These are phyloP conservation scores for Paecilomyces formosus DNA, from an alignment of 2,329 filamentous ascomycete genomes.

Conservation along the genomic window DNA sequence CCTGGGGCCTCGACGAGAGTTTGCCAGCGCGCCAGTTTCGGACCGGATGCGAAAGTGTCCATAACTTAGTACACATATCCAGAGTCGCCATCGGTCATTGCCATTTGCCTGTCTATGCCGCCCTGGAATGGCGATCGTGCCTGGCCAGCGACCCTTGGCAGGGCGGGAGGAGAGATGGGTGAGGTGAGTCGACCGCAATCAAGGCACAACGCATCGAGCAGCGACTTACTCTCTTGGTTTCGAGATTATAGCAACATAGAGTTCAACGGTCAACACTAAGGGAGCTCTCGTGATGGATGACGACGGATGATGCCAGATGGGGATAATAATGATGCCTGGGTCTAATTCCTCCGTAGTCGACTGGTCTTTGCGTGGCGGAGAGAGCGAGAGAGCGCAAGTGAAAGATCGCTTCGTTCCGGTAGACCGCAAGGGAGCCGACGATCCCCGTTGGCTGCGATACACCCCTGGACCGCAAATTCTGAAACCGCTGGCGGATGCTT, in stretches of 20 bases:
- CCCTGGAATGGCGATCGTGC: not conserved
- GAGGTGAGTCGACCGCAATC: too few relatives aligned
- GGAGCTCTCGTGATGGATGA: too few relatives aligned
- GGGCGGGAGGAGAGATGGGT: not conserved
- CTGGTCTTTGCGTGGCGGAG: not conserved
- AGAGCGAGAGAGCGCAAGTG: not conserved
- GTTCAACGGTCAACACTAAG: too few relatives aligned
- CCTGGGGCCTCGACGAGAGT: not conserved
- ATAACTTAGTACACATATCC: not conserved
- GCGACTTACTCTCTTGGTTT: too few relatives aligned
- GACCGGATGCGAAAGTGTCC: not conserved
- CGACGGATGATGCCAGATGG: too few relatives aligned
- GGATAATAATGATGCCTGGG: not conserved
- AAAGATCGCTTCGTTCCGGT: not conserved
- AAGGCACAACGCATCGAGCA: too few relatives aligned
- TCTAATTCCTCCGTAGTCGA: not conserved
- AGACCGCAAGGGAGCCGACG: not conserved
- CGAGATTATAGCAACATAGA: too few relatives aligned
- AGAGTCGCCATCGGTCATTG: not conserved
- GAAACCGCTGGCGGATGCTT: slow-evolving; percentile 9
- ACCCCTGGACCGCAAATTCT: slow-evolving; percentile 3
- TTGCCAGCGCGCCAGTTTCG: not conserved
- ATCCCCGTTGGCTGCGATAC: not conserved
- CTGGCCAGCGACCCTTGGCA: not conserved
- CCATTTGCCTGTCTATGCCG: not conserved